Conservation (phyloP, 2,329 filamentous ascomycete species). For the Alternaria viburni region DNA sequence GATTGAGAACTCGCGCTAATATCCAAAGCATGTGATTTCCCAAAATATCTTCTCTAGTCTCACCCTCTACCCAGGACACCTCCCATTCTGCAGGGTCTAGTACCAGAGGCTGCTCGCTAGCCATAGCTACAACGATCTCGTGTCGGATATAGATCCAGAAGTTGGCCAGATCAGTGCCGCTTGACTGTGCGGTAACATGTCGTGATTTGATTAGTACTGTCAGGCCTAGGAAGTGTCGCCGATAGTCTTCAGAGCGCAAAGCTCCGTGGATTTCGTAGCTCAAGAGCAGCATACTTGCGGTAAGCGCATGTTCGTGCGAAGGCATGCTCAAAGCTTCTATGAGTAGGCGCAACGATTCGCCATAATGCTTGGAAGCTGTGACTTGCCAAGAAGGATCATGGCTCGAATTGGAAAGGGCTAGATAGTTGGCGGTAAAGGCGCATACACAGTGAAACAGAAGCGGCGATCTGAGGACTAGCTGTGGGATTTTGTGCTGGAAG, state of each 20-base stretch:
- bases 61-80: conserved; percentile 34
- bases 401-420: conserved; percentile 33
- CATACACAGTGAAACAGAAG: conserved; percentile 44
- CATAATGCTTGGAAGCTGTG: conserved; percentile 39
- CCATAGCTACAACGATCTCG: conserved; percentile 41
- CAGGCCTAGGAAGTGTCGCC: conserved; percentile 40
- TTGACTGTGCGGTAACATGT: conserved; percentile 35
- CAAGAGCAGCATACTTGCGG: conserved; percentile 42
- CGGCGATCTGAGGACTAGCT: conserved; percentile 35
- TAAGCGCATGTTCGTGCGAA: conserved; percentile 36
- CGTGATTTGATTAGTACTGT: conserved; percentile 39
- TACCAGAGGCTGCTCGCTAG: conserved; percentile 36
- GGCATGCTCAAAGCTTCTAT: conserved; percentile 37
- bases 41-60: conserved; percentile 41
- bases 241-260: conserved; percentile 36
- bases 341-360: conserved; percentile 35
- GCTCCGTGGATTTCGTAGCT: conserved; percentile 43
- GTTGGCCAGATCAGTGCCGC: conserved; percentile 39
- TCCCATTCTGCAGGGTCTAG: conserved; percentile 41
- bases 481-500: conserved; percentile 40
- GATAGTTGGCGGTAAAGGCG: conserved; percentile 44
- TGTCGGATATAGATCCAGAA: conserved; percentile 47
- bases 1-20: conserved; percentile 37
- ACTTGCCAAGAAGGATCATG: conserved; percentile 39
- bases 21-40: conserved; percentile 44